phyloP scores from a whole-genome alignment of 345 rosid genomes.

The Schrenkiella parvula region DNA sequence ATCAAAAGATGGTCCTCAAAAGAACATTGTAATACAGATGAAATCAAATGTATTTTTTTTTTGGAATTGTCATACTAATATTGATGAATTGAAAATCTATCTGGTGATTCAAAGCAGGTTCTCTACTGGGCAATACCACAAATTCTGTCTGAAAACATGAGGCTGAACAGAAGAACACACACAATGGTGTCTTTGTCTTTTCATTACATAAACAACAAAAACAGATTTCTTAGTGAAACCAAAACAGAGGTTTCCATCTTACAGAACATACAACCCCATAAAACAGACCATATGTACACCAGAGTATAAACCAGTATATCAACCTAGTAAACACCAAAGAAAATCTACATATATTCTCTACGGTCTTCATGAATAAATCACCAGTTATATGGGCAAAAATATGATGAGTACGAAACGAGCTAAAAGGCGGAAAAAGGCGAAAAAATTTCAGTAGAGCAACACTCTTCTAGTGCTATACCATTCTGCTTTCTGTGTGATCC shows the following conservation, averaged over 20 bases:
- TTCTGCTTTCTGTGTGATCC: conserved; percentile 12
- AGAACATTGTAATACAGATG: not conserved
- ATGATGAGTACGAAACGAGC: not conserved
- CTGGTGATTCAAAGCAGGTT: not conserved
- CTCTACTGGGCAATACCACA: not conserved
- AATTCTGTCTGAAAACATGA: not conserved
- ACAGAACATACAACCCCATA: conserved; percentile 23
- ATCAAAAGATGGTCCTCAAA: too few species aligned
- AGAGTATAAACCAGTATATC: conserved; percentile 13
- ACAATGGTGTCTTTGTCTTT: not conserved
- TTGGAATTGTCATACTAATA: not conserved
- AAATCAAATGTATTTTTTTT: not conserved
- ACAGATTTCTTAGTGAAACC: conserved; percentile 8
- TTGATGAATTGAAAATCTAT: not conserved
- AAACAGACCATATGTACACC: conserved; percentile 36
- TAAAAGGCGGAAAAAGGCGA: conserved; percentile 2
- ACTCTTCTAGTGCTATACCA: conserved; percentile 18
- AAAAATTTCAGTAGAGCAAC: conserved; percentile 17
- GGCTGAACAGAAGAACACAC: conserved; percentile 2
- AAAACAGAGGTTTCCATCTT: conserved; percentile 20
- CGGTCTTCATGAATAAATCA: conserved; percentile 16
- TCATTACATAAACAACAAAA: conserved; percentile 4
- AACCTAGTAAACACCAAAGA: conserved; percentile 12
- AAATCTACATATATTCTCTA: conserved; percentile 27
- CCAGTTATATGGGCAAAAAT: not conserved